These are phyloP conservation scores for Sphagnum fallax DNA, from an alignment of 228 moss, liverwort and hornwort genomes.

Conservation along the genomic window DNA sequence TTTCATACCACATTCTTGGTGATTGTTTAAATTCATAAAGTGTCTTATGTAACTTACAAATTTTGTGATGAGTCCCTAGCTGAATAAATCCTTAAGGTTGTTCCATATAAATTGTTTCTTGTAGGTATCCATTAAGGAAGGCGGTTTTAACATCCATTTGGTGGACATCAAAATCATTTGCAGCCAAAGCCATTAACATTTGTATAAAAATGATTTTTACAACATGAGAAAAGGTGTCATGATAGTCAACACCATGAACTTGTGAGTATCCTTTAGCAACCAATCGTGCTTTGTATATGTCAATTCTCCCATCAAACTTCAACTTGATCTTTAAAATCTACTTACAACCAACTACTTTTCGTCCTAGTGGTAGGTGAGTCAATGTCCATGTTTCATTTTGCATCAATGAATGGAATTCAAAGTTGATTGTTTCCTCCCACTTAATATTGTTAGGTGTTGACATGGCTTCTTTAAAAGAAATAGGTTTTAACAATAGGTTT, in stretches of 20 bases:
- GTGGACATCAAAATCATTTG: neutral
- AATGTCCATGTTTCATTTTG: neutral
- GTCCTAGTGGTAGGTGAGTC: neutral
- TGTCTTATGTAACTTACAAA: slow-evolving; percentile 2
- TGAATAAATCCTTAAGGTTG: neutral
- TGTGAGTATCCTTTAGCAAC: neutral
- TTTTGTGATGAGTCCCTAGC: neutral
- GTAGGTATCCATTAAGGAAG: neutral
- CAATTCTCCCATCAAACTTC: neutral
- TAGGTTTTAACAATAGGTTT: too few species aligned
- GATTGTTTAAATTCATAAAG: slow-evolving; percentile 7
- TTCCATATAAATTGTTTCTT: slow-evolving; percentile 5
- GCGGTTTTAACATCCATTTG: slow-evolving; percentile 8
- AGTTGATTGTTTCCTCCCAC: neutral
- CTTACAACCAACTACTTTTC: neutral
- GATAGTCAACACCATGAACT: neutral
- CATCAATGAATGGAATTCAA: neutral
- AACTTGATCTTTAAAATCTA: neutral
- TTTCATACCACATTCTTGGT: neutral
- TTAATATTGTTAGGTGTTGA: too few species aligned
- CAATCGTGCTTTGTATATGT: neutral
- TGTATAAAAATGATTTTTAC: neutral
- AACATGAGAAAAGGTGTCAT: slow-evolving; percentile 1
- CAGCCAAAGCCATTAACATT: neutral
- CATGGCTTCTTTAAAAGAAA: too few species aligned